phyloP scores from a whole-genome alignment of 495 filamentous ascomycete species.

The Aspergillus heteromorphus region DNA sequence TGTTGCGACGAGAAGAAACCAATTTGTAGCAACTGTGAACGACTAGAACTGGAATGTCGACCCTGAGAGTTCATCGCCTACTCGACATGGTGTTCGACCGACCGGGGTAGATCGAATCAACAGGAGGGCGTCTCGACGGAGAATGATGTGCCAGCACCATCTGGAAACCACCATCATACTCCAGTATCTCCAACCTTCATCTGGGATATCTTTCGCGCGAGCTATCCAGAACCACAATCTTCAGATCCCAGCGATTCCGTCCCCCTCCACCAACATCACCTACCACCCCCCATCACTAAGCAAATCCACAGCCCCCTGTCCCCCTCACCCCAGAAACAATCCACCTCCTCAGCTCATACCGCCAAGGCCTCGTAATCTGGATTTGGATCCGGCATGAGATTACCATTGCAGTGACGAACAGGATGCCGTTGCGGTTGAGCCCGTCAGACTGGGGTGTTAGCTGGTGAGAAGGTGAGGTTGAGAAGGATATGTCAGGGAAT shows the following conservation, averaged over 20 bases:
- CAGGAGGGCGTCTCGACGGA: background rate
- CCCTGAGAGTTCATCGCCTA: background rate
- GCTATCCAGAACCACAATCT: background rate
- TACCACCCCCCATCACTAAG: background rate
- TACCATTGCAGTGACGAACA: background rate
- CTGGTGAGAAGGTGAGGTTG: background rate
- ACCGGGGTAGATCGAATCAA: background rate
- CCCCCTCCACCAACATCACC: background rate
- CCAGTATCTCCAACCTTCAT: background rate
- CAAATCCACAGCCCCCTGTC: background rate
- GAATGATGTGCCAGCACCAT: background rate
- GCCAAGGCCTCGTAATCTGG: background rate
- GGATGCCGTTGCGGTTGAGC: background rate
- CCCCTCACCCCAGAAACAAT: background rate
- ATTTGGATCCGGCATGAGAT: slow-evolving; percentile 1
- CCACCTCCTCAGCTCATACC: background rate
- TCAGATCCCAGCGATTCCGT: background rate
- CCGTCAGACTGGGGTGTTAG: background rate
- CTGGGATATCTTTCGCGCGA: background rate
- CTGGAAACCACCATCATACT: too few species aligned
- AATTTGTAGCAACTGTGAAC: background rate
- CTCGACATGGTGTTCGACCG: background rate
- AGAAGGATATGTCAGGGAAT: background rate
- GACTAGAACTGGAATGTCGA: background rate
- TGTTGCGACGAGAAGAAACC: background rate